phyloP scores from a whole-genome alignment of 805 yeast species.

The Kuraishia hungarica region DNA sequence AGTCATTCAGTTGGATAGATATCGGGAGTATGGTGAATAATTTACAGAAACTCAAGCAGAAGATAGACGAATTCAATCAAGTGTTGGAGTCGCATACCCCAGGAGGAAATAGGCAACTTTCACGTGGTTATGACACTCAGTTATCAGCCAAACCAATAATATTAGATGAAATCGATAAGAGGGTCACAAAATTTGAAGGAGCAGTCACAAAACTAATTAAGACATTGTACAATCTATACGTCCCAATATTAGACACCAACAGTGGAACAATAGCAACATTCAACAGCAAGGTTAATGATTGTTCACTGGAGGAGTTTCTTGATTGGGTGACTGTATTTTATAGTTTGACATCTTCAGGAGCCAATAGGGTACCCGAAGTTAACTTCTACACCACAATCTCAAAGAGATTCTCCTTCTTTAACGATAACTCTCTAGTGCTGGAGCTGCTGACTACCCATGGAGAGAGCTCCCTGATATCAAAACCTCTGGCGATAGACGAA shows the following conservation, averaged over 20 bases:
- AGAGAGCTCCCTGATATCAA: not conserved
- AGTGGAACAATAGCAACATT: not conserved
- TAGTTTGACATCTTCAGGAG: not conserved
- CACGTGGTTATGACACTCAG: not conserved
- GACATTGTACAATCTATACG: not conserved
- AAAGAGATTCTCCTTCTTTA: not conserved
- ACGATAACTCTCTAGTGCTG: not conserved
- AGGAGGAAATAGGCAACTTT: not conserved
- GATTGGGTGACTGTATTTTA: not conserved
- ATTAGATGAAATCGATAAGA: not conserved
- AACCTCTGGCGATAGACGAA: not conserved
- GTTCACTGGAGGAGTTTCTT: not conserved
- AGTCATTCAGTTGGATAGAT: slow-evolving; percentile 1
- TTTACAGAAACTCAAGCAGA: not conserved
- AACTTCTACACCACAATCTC: not conserved
- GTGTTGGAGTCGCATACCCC: not conserved
- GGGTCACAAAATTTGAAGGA: not conserved
- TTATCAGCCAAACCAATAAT: not conserved
- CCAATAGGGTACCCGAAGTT: not conserved
- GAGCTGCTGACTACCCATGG: not conserved
- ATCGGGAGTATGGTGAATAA: not conserved
- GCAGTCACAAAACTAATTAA: not conserved
- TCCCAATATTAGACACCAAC: not conserved
- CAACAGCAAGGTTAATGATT: not conserved
- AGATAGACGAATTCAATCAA: not conserved